phyloP scores from a whole-genome alignment of 345 rosid genomes.

The Eutrema heterophyllum region DNA sequence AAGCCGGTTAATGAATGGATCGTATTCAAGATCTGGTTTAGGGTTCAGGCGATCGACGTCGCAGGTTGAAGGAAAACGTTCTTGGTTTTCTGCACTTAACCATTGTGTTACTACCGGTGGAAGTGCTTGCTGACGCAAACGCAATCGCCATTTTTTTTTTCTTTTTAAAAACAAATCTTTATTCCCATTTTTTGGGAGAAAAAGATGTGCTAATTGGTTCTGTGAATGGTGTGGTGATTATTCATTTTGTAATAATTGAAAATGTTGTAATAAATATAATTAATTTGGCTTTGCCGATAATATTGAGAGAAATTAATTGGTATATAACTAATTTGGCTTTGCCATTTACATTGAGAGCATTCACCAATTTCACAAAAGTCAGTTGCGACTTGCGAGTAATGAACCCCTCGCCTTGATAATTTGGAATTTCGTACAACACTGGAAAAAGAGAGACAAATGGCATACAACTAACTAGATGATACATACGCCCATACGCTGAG shows the following conservation, averaged over 20 bases:
- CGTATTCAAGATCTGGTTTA: constrained; percentile 44
- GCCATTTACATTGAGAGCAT: neutral
- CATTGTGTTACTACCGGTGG: constrained; percentile 56
- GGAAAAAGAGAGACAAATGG: too few species aligned
- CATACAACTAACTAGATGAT: too few species aligned
- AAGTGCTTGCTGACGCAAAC: constrained; percentile 43
- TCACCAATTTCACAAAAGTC: too few species aligned
- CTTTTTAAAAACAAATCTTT: neutral
- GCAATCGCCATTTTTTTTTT: neutral
- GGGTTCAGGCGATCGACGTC: constrained; percentile 46
- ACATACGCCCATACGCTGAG: too few species aligned
- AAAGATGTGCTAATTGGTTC: constrained; percentile 12
- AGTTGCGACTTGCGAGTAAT: too few species aligned
- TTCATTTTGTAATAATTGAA: constrained; percentile 20
- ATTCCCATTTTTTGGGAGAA: constrained; percentile 7
- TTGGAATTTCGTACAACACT: too few species aligned
- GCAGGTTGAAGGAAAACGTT: constrained; percentile 42
- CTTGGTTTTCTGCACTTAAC: constrained; percentile 78
- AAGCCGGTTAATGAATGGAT: constrained; percentile 39
- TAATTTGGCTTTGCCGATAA: constrained; percentile 7
- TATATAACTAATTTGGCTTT: constrained; percentile 6
- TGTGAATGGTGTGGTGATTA: constrained; percentile 21
- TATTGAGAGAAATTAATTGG: too few species aligned
- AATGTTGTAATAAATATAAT: constrained; percentile 9
- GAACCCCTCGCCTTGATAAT: too few species aligned